Percentiles rank a stretch among this genome's conserved stretches.
Conservation (phyloP, 2,329 filamentous ascomycete species). For the Aspergillus proliferans region DNA sequence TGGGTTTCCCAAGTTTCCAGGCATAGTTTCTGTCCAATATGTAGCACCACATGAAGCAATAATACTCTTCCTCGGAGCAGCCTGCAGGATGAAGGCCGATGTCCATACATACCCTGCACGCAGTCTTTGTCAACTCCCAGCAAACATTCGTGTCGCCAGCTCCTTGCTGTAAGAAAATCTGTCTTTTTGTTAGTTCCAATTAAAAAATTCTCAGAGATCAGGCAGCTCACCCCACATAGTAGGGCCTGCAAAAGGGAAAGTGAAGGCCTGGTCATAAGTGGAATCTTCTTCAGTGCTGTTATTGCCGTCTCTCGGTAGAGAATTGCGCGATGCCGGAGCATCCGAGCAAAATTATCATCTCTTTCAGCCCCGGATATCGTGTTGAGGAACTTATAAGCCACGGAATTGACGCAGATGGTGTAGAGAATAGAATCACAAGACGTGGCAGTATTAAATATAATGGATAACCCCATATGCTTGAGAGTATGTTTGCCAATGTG, state of each 20-base stretch:
- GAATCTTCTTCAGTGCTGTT: slow-evolving; percentile 11
- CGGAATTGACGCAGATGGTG: slow-evolving; percentile 14
- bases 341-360: slow-evolving; percentile 4
- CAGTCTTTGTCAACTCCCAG: slow-evolving; percentile 13
- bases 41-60: slow-evolving; percentile 19
- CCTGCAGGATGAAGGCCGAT: slow-evolving; percentile 6
- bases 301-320: slow-evolving; percentile 9
- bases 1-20: slow-evolving; percentile 10
- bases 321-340: slow-evolving; percentile 4
- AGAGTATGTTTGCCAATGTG: slow-evolving; percentile 12
- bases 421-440: slow-evolving; percentile 7
- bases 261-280: slow-evolving; percentile 8
- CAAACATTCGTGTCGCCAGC: slow-evolving; percentile 13
- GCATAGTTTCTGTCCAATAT: slow-evolving; percentile 18
- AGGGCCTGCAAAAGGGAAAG: slow-evolving; percentile 11
- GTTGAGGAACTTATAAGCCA: slow-evolving; percentile 17
- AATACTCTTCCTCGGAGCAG: slow-evolving; percentile 11
- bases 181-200: background rate
- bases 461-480: slow-evolving; percentile 14
- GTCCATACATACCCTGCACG: slow-evolving; percentile 15
- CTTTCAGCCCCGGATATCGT: slow-evolving; percentile 4
- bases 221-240: slow-evolving; percentile 7
- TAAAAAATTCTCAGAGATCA: background rate
- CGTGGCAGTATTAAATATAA: slow-evolving; percentile 7
- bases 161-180: slow-evolving; percentile 17